Evolutionary conservation across 2,329 filamentous ascomycete genomes (phyloP).

Genomic region (Gnomoniopsis sp.): DNA sequence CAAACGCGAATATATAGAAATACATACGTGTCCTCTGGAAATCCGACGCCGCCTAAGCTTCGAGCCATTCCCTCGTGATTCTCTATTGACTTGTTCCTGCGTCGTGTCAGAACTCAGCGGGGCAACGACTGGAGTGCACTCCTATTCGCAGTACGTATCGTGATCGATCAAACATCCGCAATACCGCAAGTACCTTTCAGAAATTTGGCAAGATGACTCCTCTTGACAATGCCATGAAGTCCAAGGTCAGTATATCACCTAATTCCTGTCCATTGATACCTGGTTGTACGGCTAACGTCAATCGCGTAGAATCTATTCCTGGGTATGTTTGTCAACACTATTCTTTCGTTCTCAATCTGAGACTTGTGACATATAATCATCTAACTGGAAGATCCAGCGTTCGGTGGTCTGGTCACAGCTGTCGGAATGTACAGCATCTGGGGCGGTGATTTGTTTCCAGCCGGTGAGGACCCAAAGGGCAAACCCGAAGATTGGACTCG

Average conservation of each 20-base stretch:
- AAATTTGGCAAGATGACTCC: constrained; percentile 52
- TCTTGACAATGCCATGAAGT: constrained; percentile 66
- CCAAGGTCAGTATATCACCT: constrained; percentile 52
- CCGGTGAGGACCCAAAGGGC: constrained; percentile 71
- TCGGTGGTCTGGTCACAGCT: constrained; percentile 76
- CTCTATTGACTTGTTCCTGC: too few relatives aligned
- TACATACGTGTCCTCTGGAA: constrained; percentile 10
- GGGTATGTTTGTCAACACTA: constrained; percentile 41
- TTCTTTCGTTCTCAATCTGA: not conserved
- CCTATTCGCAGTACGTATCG: not conserved
- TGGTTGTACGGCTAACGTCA: not conserved
- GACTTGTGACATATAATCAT: not conserved
- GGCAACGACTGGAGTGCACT: not conserved
- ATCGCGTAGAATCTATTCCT: constrained; percentile 61
- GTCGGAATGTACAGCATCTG: constrained; percentile 82
- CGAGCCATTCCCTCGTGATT: too few relatives aligned
- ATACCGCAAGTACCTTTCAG: not conserved
- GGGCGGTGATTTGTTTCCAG: constrained; percentile 80
- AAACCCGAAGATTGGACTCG: constrained; percentile 69
- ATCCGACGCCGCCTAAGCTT: not conserved
- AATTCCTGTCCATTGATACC: not conserved
- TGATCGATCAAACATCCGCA: not conserved
- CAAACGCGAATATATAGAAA: not conserved
- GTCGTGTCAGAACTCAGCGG: not conserved
- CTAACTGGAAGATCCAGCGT: constrained; percentile 49